phyloP scores from a whole-genome alignment of 1,284 basidiomycete species.

The Malassezia nana region DNA sequence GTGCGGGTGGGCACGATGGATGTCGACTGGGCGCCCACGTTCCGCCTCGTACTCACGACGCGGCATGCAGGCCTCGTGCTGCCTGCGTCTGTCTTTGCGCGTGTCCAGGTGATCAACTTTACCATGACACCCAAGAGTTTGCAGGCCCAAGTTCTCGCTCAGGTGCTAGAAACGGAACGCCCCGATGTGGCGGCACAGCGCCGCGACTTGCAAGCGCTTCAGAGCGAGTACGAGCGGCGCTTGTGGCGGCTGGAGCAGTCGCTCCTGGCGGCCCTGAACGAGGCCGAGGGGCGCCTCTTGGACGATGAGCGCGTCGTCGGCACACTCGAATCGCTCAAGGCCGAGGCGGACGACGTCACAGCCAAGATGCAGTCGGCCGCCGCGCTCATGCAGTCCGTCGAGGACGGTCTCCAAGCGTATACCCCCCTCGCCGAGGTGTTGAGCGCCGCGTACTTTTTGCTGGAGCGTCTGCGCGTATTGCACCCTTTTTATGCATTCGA shows the following conservation, averaged over 20 bases:
- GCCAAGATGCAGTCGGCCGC: conserved; percentile 96
- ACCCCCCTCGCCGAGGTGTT: conserved; percentile 89
- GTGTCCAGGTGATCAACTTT: conserved; percentile 99
- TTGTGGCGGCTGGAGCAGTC: conserved; percentile 86
- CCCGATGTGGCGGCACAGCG: conserved; percentile 94
- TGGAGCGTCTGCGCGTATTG: conserved; percentile 84
- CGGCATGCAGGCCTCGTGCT: conserved; percentile 94
- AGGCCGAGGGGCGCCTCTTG: conserved; percentile 89
- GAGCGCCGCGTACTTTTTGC: conserved; percentile 91
- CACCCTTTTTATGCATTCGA: conserved; percentile 99
- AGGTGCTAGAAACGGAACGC: conserved; percentile 90
- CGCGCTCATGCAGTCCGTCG: conserved; percentile 87
- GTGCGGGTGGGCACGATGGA: conserved; percentile 98
- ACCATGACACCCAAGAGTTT: conserved; percentile 98
- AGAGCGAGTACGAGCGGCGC: conserved; percentile 91
- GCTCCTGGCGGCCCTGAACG: conserved; percentile 88
- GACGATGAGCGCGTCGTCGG: conserved; percentile 99
- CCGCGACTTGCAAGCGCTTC: conserved; percentile 95
- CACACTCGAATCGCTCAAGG: conserved; percentile 90
- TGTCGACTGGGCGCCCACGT: conserved; percentile 97
- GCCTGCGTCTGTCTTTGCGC: conserved; percentile 94
- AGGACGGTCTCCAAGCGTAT: conserved; percentile 88
- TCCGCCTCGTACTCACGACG: conserved; percentile 92
- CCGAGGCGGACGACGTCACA: conserved; percentile 91
- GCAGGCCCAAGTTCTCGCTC: conserved; percentile 93